Conservation (phyloP, 495 filamentous ascomycete species). For the Penicillium ucsense region DNA sequence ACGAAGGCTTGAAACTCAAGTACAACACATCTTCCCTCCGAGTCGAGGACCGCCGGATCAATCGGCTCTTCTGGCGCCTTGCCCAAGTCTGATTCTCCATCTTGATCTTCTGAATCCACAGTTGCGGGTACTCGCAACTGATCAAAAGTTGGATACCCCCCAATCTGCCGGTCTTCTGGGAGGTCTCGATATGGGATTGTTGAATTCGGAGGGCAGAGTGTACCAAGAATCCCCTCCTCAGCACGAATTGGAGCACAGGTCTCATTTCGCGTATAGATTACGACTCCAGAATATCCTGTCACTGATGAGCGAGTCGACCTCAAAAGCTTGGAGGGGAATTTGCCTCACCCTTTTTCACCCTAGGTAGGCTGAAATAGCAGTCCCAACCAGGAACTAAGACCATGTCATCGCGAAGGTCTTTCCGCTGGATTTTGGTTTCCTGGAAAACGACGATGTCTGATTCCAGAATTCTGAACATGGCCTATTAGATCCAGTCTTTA, state of each 20-base stretch:
- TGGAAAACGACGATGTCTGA: conserved; percentile 94
- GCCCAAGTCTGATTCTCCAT: neutral
- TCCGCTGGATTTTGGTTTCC: conserved; percentile 92
- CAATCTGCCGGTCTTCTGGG: conserved; percentile 70
- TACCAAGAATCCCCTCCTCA: conserved; percentile 86
- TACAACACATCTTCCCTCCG: conserved; percentile 86
- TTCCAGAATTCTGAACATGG: conserved; percentile 91
- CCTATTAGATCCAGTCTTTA: conserved; percentile 26
- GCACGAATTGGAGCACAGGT: conserved; percentile 81
- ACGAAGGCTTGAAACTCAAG: conserved; percentile 95
- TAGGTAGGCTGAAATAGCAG: conserved; percentile 87
- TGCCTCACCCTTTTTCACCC: conserved; percentile 69
- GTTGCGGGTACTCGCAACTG: conserved; percentile 45
- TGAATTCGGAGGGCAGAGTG: conserved; percentile 68
- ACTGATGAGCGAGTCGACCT: neutral
- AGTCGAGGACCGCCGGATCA: conserved; percentile 68
- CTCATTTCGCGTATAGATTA: conserved; percentile 86
- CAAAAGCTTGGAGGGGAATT: neutral
- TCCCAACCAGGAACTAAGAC: conserved; percentile 94
- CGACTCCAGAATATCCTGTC: conserved; percentile 91
- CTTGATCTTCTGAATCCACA: neutral
- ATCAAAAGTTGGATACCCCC: conserved; percentile 69
- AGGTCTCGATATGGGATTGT: conserved; percentile 66
- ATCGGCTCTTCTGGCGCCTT: conserved; percentile 22
- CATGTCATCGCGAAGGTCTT: conserved; percentile 93